phyloP scores from a whole-genome alignment of 2,329 filamentous ascomycete genomes.

The Teratosphaeriaceae sp. region DNA sequence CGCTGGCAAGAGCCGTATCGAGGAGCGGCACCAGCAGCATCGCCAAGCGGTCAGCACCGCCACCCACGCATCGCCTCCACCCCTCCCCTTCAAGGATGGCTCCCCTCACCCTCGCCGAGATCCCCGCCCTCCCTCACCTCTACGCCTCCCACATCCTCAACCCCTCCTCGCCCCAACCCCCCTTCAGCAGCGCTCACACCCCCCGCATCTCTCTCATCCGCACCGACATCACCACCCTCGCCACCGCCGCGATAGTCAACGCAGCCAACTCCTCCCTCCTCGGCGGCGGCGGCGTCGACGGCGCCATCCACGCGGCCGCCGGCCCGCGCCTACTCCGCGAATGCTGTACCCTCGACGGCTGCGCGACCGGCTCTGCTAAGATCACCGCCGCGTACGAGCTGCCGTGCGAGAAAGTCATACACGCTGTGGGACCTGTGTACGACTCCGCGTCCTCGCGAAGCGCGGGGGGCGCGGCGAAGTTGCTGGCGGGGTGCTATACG shows the following conservation, averaged over 20 bases:
- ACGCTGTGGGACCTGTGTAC: conserved; percentile 85
- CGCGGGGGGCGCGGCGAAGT: conserved; percentile 31
- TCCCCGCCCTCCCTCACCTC: conserved; percentile 58
- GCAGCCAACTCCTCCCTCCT: conserved; percentile 74
- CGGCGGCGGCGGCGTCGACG: conserved; percentile 79
- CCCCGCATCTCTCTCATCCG: conserved; percentile 62
- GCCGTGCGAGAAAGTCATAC: conserved; percentile 74
- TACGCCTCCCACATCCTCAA: conserved; percentile 54
- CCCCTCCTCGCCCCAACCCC: conserved; percentile 23
- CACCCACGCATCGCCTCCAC: too few species aligned
- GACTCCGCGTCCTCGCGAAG: conserved; percentile 32
- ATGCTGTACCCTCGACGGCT: conserved; percentile 66
- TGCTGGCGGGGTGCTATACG: conserved; percentile 61
- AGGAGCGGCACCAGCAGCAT: too few species aligned
- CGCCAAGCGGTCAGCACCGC: too few species aligned
- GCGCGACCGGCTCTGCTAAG: conserved; percentile 70
- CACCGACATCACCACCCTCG: conserved; percentile 74
- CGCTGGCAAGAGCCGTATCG: too few species aligned
- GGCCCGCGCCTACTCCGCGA: conserved; percentile 62
- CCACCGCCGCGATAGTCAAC: conserved; percentile 82
- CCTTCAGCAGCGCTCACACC: conserved; percentile 50
- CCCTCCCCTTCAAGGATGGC: too few species aligned
- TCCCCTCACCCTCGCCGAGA: conserved; percentile 41
- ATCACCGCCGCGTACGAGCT: conserved; percentile 73
- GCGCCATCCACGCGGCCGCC: conserved; percentile 74